Percentiles rank a stretch among this genome's conserved stretches.
Evolutionary conservation across 2,329 filamentous ascomycete genomes (phyloP).

Genomic region (Apiospora marii): DNA sequence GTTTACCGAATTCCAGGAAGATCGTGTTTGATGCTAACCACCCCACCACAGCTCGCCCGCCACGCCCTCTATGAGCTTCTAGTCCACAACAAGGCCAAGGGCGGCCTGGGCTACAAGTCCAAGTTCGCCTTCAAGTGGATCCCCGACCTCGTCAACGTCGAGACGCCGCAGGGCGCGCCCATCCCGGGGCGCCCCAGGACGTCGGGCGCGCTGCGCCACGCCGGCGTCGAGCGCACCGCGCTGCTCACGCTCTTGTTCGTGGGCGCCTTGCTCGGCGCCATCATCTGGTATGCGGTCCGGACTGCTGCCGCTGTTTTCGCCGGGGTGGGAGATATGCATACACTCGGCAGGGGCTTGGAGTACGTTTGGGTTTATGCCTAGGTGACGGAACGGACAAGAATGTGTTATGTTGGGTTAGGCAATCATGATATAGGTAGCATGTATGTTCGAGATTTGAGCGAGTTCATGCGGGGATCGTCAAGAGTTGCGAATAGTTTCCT

Average conservation of each 20-base stretch:
- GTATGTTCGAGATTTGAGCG: not conserved
- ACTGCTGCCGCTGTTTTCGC: not conserved
- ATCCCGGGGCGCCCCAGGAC: constrained; percentile 38
- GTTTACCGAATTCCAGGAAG: not conserved
- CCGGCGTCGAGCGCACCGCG: constrained; percentile 43
- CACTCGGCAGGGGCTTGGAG: not conserved
- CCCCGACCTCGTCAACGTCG: constrained; percentile 53
- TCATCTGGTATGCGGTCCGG: not conserved
- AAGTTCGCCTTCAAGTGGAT: constrained; percentile 77
- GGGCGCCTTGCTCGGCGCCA: constrained; percentile 27
- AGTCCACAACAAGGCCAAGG: constrained; percentile 64
- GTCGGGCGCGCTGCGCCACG: constrained; percentile 36
- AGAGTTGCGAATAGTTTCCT: not conserved
- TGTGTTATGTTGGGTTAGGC: not conserved
- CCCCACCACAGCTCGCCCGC: constrained; percentile 48
- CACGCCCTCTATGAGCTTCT: constrained; percentile 67
- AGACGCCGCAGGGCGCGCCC: constrained; percentile 41
- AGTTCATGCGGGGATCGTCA: not conserved
- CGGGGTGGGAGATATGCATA: not conserved
- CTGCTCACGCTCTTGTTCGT: constrained; percentile 35
- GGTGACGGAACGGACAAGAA: not conserved
- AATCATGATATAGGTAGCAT: not conserved
- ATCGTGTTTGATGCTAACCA: not conserved
- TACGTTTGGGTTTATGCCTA: not conserved
- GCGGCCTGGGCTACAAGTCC: constrained; percentile 68